phyloP scores from a whole-genome alignment of 2,329 filamentous ascomycete genomes.

The Penicillium sp. region DNA sequence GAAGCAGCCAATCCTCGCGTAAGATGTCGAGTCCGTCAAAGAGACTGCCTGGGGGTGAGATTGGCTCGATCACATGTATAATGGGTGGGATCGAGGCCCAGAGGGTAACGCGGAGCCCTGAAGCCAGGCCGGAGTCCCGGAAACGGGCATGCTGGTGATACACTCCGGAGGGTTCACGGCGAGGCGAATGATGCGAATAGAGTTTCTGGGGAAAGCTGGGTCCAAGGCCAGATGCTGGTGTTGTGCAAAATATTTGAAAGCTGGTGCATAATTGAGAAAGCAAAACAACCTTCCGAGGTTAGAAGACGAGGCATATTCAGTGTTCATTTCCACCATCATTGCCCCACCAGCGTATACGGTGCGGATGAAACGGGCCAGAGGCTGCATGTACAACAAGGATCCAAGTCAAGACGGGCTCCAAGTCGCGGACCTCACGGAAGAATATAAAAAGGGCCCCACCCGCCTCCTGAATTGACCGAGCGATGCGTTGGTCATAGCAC shows the following conservation, averaged over 20 bases:
- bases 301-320: background rate
- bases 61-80: slow-evolving; percentile 3
- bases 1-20: background rate
- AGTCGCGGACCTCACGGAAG: slow-evolving; percentile 18
- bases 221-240: background rate
- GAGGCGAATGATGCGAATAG: background rate
- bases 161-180: slow-evolving; percentile 14
- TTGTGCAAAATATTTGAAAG: background rate
- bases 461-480: slow-evolving; percentile 26
- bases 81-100: slow-evolving; percentile 5
- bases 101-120: slow-evolving; percentile 11
- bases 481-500: slow-evolving; percentile 20
- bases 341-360: background rate
- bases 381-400: background rate
- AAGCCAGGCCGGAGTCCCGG: background rate
- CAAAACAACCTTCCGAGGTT: background rate
- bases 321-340: background rate
- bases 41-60: background rate
- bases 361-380: background rate
- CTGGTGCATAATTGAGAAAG: background rate
- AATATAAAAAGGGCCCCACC: slow-evolving; percentile 19
- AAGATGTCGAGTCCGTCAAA: no score
- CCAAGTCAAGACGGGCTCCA: background rate
- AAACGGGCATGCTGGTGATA: slow-evolving; percentile 1
- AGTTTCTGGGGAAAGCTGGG: slow-evolving; percentile 12